phyloP scores from a whole-genome alignment of 352 stramenopile genomes.

The Globisporangium uncinulatum region DNA sequence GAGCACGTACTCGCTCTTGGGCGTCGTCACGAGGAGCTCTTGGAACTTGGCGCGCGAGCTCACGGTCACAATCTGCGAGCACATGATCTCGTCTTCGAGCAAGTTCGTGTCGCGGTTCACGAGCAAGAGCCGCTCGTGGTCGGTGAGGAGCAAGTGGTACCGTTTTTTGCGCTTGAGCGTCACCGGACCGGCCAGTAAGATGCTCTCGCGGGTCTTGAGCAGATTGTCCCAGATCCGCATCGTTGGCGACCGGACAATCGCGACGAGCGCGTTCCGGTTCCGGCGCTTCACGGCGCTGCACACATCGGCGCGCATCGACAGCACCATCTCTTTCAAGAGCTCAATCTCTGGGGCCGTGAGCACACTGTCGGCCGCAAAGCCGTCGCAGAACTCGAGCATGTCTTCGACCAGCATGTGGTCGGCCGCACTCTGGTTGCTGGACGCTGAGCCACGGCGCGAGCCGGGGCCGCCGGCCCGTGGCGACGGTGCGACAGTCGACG shows the following conservation, averaged over 20 bases:
- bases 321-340: constrained; percentile 74
- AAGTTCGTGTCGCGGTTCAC: constrained; percentile 87
- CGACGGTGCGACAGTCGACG: constrained; percentile 64
- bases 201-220: constrained; percentile 79
- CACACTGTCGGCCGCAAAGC: constrained; percentile 39
- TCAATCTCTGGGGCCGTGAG: constrained; percentile 62
- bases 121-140: constrained; percentile 82
- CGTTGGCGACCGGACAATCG: constrained; percentile 72
- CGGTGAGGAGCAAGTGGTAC: constrained; percentile 77
- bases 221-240: constrained; percentile 83
- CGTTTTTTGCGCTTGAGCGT: constrained; percentile 82
- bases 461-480: constrained; percentile 23
- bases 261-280: constrained; percentile 80
- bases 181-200: constrained; percentile 72
- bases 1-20: constrained; percentile 74
- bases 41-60: constrained; percentile 75
- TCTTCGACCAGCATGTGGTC: constrained; percentile 71
- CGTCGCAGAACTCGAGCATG: constrained; percentile 85
- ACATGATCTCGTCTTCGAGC: constrained; percentile 87
- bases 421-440: constrained; percentile 39
- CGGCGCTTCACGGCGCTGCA: constrained; percentile 71
- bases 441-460: constrained; percentile 33
- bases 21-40: constrained; percentile 66
- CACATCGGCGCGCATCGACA: constrained; percentile 65
- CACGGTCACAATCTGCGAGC: constrained; percentile 81